Conservation (phyloP, 257 asterid species). For the Cordia subcordata region DNA sequence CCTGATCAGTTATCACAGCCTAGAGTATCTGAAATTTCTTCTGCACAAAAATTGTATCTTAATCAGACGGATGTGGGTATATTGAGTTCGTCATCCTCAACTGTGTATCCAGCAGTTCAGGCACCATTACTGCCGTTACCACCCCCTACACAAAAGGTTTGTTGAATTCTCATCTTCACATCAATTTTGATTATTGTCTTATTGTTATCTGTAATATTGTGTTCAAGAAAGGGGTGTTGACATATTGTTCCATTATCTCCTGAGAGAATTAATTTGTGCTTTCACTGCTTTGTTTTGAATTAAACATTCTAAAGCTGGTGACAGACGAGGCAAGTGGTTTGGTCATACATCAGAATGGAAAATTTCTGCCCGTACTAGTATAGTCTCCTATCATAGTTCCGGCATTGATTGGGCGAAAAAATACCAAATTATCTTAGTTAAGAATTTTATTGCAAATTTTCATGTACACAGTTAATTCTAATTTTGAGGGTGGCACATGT, state of each 20-base stretch:
- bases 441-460: no score
- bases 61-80: slow-evolving; percentile 37
- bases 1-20: slow-evolving; percentile 48
- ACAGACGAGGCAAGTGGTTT: no score
- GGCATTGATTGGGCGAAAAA: no score
- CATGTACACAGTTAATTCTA: no score
- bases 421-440: no score
- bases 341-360: neutral
- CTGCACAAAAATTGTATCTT: slow-evolving; percentile 21
- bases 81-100: slow-evolving; percentile 25
- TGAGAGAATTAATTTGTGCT: no score
- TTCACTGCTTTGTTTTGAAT: no score
- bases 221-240: neutral
- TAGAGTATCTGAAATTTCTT: slow-evolving; percentile 33
- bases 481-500: no score
- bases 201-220: neutral
- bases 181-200: neutral
- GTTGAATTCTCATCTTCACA: neutral
- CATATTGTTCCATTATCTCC: neutral
- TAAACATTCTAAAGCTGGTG: no score
- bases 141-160: slow-evolving; percentile 55
- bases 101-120: slow-evolving; percentile 37
- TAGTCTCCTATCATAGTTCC: no score
- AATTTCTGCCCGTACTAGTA: neutral
- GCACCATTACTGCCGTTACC: slow-evolving; percentile 60